These are phyloP conservation scores for Senna siamea DNA, from an alignment of 306 rosid genomes.

Conservation along the genomic window DNA sequence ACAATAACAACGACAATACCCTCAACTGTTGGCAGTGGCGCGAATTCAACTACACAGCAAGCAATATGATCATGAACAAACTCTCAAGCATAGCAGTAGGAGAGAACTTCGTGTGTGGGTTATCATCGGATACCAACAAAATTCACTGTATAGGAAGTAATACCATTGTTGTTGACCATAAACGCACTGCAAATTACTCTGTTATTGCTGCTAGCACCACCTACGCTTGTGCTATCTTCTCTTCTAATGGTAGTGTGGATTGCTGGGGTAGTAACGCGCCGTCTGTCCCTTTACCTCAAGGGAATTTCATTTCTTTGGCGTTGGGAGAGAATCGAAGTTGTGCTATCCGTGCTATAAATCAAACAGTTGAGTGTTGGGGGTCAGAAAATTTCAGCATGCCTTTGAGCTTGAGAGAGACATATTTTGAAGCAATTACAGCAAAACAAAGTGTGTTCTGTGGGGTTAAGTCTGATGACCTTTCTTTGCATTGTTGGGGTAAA, in stretches of 20 bases:
- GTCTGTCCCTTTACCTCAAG: slow-evolving; percentile 34
- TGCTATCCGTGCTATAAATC: slow-evolving; percentile 44
- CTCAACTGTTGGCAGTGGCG: slow-evolving; percentile 80
- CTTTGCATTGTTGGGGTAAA: slow-evolving; percentile 82
- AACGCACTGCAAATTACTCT: slow-evolving; percentile 39
- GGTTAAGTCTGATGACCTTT: slow-evolving; percentile 35
- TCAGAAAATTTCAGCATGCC: slow-evolving; percentile 62
- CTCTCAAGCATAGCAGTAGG: slow-evolving; percentile 69
- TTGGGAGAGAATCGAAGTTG: slow-evolving; percentile 78
- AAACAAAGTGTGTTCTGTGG: slow-evolving; percentile 75
- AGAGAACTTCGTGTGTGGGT: slow-evolving; percentile 66
- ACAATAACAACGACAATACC: slow-evolving; percentile 33
- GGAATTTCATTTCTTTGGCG: slow-evolving; percentile 63
- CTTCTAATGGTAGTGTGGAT: slow-evolving; percentile 36
- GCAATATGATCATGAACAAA: no score
- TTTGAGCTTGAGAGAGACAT: slow-evolving; percentile 25
- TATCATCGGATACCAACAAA: slow-evolving; percentile 32
- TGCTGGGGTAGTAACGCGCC: slow-evolving; percentile 67
- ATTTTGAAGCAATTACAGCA: slow-evolving; percentile 64
- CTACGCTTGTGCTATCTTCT: slow-evolving; percentile 71
- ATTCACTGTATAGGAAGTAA: slow-evolving; percentile 53
- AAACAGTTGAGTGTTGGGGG: slow-evolving; percentile 75
- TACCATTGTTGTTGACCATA: slow-evolving; percentile 1
- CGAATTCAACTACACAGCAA: slow-evolving; percentile 6
- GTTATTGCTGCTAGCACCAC: slow-evolving; percentile 57